Base-by-base conservation (phyloP, 2,329 filamentous ascomycete species). In the Dactylonectria macrodidyma region DNA sequence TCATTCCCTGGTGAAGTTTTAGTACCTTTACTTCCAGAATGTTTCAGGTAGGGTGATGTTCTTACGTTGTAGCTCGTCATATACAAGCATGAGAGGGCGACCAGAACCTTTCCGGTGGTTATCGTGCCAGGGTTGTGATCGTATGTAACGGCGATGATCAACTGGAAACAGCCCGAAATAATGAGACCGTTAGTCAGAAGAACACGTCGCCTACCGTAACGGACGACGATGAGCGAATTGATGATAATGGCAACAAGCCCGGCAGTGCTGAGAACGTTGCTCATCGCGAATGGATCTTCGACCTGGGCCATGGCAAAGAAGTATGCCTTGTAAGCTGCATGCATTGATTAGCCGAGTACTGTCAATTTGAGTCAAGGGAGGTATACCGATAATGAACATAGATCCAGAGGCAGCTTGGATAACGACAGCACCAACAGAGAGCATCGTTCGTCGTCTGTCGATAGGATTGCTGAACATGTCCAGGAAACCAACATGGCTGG, bases 271-370 rank as follows among this genome's bases (percentile, higher is more conserved):
- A 75, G 67, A 10, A 75, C 73, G 3, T 73, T 75, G 10, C 65
- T 72, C 72, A 75, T 75, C 0, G 73, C 73, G 16, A 75, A 75
- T 0, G 73, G 73, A 50, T 69, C 70, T 6, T 72, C 59, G 0
- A 75, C 71, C 12, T 73, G 44, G 0, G 73, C 73, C 72, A 75
- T 75, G 1, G 72, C 69, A 2, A 75, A 75, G 48, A 75, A 75
- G 12, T 75, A 75, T 1, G 73, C 73, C 11, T 75, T 75, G 11
- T 75, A 75, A 2, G 72, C 72, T 74, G 7, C 7, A 5, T 2
- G 3, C 8, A 12, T 2, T 14, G 2, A 2, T 64, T 9, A 62
- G 59, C n/a, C 41, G 7, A 7, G 16, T 10, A 0, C 0, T 10
- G 9, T 2, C 1, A 0, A 1, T 3, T 0, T 0, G 8, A 1